These are phyloP conservation scores for Fonsecaea multimorphosa DNA, from an alignment of 2,329 filamentous ascomycete genomes.

Conservation along the genomic window DNA sequence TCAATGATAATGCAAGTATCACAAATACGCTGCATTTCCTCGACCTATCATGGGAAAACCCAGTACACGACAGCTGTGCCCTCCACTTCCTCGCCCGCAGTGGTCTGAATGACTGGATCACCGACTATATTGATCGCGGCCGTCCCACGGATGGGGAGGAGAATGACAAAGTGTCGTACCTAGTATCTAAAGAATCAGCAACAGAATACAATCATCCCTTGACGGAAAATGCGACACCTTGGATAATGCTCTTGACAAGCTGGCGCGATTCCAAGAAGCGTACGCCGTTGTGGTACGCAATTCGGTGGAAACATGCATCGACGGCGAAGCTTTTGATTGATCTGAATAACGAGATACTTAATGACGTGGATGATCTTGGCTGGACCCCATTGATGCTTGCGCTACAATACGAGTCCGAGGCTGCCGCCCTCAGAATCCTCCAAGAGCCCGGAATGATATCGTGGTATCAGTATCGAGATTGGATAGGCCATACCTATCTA, in stretches of 20 bases:
- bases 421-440: background rate
- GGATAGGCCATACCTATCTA: background rate
- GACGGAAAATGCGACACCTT: background rate
- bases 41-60: too few species aligned
- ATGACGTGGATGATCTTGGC: background rate
- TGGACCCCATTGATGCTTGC: background rate
- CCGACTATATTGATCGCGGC: slow-evolving; percentile 13
- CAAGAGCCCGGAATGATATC: background rate
- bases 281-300: background rate
- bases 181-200: background rate
- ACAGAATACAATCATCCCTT: background rate
- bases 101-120: slow-evolving; percentile 11
- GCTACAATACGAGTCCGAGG: background rate
- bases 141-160: background rate
- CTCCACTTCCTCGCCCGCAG: slow-evolving; percentile 18
- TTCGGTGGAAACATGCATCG: background rate
- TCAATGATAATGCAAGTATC: too few species aligned
- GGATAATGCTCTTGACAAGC: background rate
- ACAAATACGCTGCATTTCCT: too few species aligned
- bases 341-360: background rate
- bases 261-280: background rate
- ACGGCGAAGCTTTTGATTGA: background rate
- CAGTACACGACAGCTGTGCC: background rate
- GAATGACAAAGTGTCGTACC: background rate
- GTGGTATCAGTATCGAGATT: background rate